Conservation (phyloP, 2,329 filamentous ascomycete species). For the Alternaria longipes region DNA sequence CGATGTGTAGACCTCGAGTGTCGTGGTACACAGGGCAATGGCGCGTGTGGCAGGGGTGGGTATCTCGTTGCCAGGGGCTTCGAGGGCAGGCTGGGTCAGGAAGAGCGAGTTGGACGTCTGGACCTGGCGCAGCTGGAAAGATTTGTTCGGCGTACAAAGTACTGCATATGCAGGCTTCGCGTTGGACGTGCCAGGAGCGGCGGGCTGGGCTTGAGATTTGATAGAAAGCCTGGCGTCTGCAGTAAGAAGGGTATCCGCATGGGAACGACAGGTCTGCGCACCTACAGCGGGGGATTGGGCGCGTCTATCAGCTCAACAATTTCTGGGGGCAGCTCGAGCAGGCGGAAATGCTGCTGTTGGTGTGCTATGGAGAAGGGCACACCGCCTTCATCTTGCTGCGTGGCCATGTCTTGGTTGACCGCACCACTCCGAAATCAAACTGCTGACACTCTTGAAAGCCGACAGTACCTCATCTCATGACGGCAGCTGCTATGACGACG, state of each 20-base stretch:
- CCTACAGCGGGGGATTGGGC: slow-evolving; percentile 56
- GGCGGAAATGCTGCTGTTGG: slow-evolving; percentile 63
- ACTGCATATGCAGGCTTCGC: slow-evolving; percentile 60
- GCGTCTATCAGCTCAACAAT: slow-evolving; percentile 63
- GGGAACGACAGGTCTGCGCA: slow-evolving; percentile 30
- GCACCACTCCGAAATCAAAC: not conserved
- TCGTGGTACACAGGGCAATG: slow-evolving; percentile 56
- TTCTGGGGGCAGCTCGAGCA: slow-evolving; percentile 69
- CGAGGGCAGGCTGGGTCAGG: slow-evolving; percentile 57
- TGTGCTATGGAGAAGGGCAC: slow-evolving; percentile 56
- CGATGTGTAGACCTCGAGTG: slow-evolving; percentile 55
- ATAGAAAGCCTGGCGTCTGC: slow-evolving; percentile 45
- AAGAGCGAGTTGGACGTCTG: slow-evolving; percentile 72
- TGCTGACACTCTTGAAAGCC: not conserved
- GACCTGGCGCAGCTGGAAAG: slow-evolving; percentile 70
- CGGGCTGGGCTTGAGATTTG: slow-evolving; percentile 44
- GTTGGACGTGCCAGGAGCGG: slow-evolving; percentile 27
- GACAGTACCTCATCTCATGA: not conserved
- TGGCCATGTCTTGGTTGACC: slow-evolving; percentile 46
- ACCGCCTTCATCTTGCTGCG: slow-evolving; percentile 52
- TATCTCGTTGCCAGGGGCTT: slow-evolving; percentile 47
- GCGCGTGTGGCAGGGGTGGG: slow-evolving; percentile 50
- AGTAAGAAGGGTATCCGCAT: slow-evolving; percentile 34
- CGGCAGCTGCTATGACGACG: slow-evolving; percentile 15
- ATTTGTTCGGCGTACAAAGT: slow-evolving; percentile 66